Percentiles rank a stretch among this genome's conserved stretches.
Conservation (phyloP, 2,329 filamentous ascomycete genomes). For the Fusarium nygamai region DNA sequence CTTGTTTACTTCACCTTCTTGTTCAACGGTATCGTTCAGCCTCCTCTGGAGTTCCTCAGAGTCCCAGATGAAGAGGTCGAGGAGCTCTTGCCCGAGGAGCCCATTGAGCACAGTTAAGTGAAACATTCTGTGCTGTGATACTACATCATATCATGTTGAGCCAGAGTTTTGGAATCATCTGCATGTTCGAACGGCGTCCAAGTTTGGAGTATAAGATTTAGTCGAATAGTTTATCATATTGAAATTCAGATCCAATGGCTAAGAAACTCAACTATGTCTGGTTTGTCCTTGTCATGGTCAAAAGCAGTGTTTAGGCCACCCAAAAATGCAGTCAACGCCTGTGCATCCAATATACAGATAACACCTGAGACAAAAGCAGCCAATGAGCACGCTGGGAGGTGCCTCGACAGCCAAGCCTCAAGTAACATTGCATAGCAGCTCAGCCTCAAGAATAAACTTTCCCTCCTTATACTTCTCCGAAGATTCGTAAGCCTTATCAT, state of each 20-base stretch:
- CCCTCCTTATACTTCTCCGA: constrained; percentile 99
- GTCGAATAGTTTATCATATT: constrained; percentile 4
- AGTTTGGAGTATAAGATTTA: constrained; percentile 9
- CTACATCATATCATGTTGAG: background rate
- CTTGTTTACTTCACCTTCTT: constrained; percentile 97
- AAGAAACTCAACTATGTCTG: background rate
- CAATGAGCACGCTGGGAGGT: background rate
- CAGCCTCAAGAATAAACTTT: constrained; percentile 95
- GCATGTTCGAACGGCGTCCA: constrained; percentile 9
- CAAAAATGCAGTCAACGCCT: background rate
- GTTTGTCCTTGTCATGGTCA: constrained; percentile 15
- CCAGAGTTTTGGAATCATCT: background rate
- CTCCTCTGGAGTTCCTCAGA: constrained; percentile 77
- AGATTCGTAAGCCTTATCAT: constrained; percentile 93
- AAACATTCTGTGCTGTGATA: background rate
- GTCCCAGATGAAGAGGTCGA: constrained; percentile 61
- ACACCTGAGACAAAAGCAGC: constrained; percentile 21
- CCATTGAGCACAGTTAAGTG: constrained; percentile 73
- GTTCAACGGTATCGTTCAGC: constrained; percentile 92
- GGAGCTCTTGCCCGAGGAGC: constrained; percentile 81
- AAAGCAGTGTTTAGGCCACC: constrained; percentile 13
- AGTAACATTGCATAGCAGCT: constrained; percentile 83
- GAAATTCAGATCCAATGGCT: background rate
- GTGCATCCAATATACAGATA: constrained; percentile 13
- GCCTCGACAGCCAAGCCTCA: constrained; percentile 43